phyloP scores from a whole-genome alignment of 768 basidiomycete genomes.

The Cyclocybe aegerita region DNA sequence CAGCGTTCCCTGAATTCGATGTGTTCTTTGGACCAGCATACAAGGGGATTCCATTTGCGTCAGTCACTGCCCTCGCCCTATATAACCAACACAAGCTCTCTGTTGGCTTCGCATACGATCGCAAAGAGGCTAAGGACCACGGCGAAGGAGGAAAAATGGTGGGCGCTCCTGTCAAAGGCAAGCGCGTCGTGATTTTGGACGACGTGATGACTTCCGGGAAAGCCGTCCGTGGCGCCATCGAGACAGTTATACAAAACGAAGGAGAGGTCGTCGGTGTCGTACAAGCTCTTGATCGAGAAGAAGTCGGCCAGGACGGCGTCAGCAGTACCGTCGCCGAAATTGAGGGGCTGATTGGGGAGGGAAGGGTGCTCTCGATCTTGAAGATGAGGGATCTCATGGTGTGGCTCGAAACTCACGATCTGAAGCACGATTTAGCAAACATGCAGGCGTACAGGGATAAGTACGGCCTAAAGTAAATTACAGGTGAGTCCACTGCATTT shows the following conservation, averaged over 20 bases:
- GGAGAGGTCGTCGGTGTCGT: slow-evolving; percentile 89
- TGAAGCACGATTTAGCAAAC: slow-evolving; percentile 56
- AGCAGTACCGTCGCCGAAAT: slow-evolving; percentile 83
- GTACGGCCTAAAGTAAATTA: slow-evolving; percentile 59
- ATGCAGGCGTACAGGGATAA: slow-evolving; percentile 79
- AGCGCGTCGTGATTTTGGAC: slow-evolving; percentile 86
- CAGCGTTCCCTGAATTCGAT: slow-evolving; percentile 54
- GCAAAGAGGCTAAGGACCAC: slow-evolving; percentile 95
- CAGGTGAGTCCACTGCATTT: too few species aligned
- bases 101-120: slow-evolving; percentile 87
- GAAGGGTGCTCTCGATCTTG: slow-evolving; percentile 75
- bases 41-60: slow-evolving; percentile 94
- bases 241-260: slow-evolving; percentile 62
- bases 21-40: slow-evolving; percentile 96
- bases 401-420: slow-evolving; percentile 76
- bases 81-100: slow-evolving; percentile 57
- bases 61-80: slow-evolving; percentile 77
- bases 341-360: slow-evolving; percentile 68
- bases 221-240: slow-evolving; percentile 82
- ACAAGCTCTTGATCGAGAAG: slow-evolving; percentile 84
- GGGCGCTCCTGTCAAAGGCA: slow-evolving; percentile 78
- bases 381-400: slow-evolving; percentile 82
- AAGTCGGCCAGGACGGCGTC: slow-evolving; percentile 68
- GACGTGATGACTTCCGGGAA: slow-evolving; percentile 96
- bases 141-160: slow-evolving; percentile 94